Base-by-base conservation (phyloP, 2,329 filamentous ascomycete genomes). In the Monilinia fructicola region DNA sequence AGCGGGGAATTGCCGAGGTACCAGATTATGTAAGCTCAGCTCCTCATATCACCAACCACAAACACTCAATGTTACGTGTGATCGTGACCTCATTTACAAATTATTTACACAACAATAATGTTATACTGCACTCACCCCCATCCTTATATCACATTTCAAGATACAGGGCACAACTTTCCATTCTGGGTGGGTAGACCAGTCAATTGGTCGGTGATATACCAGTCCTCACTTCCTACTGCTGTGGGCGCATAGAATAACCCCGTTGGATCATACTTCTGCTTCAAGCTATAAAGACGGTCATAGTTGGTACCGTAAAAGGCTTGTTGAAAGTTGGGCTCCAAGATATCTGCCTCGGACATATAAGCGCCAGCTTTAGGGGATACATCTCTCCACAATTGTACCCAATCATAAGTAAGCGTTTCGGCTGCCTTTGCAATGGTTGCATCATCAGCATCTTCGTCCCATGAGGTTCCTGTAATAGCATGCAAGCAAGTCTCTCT, bases 281-380 rank as follows among this genome's bases (percentile, higher is more conserved):
- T 72, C 48, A 72, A 68, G 16, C 61, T 40, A 53, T 78, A 70
- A 4, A 64, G 26, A 11, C 55, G 42, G 28, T 65, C 64, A 55
- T 71, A 72, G 38, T 67, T 61, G 5, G 40, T 31, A 1, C 81
- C 82, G 68, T 79, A 84, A 70, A 82, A 83, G 16, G 48, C 65
- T n/a, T 66, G 38, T 5, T 65, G 52, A 38, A 59, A 67, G 52
- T 68, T 46, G 0, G 67, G 67, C 61, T 68, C 68, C 5, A 62
- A 53, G 6, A 62, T 50, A 52, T 69, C 67, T 18, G 56, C 53
- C 42, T 69, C 68, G 16, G 55, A 58, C n/a, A 68, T 58, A 31
- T 69, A 69, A 21, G 58, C 56, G 3, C 66, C 68, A 6, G 53
- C 28, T 28, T 55, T 28, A 2, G 68, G 68, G n/a, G 63, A 67